A percentile compares a stretch with the other conserved stretches of the same genome.
These are phyloP conservation scores for Colletotrichum sp. DNA, from an alignment of 2,329 filamentous ascomycete genomes.

Conservation along the genomic window DNA sequence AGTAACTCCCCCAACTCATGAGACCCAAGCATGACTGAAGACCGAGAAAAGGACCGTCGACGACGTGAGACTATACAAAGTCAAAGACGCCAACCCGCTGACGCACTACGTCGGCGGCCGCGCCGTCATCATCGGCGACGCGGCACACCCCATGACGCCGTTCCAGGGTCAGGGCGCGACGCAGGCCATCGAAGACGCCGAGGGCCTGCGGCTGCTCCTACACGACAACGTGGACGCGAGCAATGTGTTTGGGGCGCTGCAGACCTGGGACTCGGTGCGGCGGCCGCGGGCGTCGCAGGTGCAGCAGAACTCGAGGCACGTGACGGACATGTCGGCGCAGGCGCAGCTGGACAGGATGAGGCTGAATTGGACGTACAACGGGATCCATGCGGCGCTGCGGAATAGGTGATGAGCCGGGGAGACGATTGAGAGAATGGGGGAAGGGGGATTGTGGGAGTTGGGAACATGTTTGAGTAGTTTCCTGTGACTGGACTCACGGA, in stretches of 20 bases:
- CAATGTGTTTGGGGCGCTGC: neutral
- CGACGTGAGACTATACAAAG: neutral
- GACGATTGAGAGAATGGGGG: too few relatives aligned
- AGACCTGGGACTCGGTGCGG: constrained; percentile 10
- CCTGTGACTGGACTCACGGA: too few relatives aligned
- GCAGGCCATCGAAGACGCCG: constrained; percentile 16
- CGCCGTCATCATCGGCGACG: constrained; percentile 14
- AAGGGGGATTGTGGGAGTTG: too few relatives aligned
- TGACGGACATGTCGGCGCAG: constrained; percentile 9
- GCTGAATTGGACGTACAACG: constrained; percentile 12
- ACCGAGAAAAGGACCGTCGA: neutral
- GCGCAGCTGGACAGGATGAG: constrained; percentile 13
- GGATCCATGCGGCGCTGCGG: constrained; percentile 9
- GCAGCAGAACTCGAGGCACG: constrained; percentile 12
- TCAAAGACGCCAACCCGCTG: constrained; percentile 42
- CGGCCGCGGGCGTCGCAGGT: constrained; percentile 15
- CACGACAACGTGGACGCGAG: neutral
- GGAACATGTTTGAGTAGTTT: too few relatives aligned
- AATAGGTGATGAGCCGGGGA: neutral
- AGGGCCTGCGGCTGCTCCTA: neutral
- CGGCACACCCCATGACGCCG: constrained; percentile 18
- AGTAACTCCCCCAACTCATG: neutral
- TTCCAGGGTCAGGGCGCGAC: constrained; percentile 16
- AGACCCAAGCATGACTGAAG: neutral
- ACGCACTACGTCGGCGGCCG: constrained; percentile 33